Conservation (phyloP, 192 early-diverging fungal species). For the Rhizophagus sp. region DNA sequence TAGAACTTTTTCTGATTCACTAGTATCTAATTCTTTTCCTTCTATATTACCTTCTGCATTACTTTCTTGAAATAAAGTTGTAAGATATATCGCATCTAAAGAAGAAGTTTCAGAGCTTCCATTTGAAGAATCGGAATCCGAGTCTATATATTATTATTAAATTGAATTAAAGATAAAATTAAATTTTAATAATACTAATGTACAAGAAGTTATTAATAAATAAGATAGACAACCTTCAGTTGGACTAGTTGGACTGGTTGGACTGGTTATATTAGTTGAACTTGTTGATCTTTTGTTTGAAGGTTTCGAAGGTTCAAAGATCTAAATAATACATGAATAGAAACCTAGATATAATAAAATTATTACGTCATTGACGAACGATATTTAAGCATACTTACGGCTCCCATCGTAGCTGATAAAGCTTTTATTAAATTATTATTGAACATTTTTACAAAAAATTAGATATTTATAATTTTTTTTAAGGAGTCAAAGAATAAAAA, state of each 20-base stretch:
- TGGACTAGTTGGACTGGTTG: not conserved
- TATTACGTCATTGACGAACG: too few species aligned
- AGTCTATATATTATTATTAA: not conserved
- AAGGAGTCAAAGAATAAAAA: too few species aligned
- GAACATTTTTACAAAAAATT: not conserved
- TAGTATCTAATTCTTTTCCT: too few species aligned
- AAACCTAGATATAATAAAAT: too few species aligned
- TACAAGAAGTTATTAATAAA: too few species aligned
- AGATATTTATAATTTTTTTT: not conserved
- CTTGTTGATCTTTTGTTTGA: not conserved
- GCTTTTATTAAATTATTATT: not conserved
- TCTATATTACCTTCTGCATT: not conserved
- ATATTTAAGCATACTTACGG: not conserved
- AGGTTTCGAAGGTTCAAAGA: not conserved
- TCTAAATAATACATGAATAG: not conserved
- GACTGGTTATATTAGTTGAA: not conserved
- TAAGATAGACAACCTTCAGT: not conserved
- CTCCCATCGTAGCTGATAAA: not conserved
- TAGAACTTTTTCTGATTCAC: not conserved
- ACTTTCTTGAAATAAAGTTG: not conserved
- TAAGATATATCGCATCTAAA: not conserved
- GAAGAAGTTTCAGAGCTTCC: not conserved
- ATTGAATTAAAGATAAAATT: not conserved
- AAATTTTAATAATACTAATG: not conserved
- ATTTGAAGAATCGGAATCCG: slow-evolving; percentile 3